Evolutionary conservation across 2,329 filamentous ascomycete species (phyloP), one percentile per base, ranked within the genome.

Genomic region (Aspergillus puulaauensis): DNA sequence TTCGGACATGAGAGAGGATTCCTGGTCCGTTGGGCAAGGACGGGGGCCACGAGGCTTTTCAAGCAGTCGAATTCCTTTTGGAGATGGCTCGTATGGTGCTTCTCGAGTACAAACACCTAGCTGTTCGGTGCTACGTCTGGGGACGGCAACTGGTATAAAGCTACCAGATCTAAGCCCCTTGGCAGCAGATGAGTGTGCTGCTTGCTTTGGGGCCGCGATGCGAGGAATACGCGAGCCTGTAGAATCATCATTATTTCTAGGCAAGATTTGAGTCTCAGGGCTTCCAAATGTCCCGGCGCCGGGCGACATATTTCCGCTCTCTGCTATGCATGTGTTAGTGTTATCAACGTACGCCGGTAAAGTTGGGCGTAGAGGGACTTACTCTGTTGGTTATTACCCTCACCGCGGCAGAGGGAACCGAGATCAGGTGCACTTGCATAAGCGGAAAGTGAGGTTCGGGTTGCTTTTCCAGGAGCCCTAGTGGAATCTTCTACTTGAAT

Each of bases 101-200:
- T 11, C 47, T 12, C 52, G 41, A 39, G 33, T 19, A 15, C 23
- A 23, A 9, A 15, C 39, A 17, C 41, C 27, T 23, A 52, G 40
- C 8, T 41, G 39, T 23, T 57, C 58, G 6, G 31, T 52, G 45
- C 63, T 60, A 17, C 37, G 51, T 8, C 44, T 60, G 15, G 55
- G 60, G n/a, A 58, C 31, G 15, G 60, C 39, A 31, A 61, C 33
- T 3, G 61, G 64, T 12, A 66, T 62, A 12, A 55, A 55, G 41
- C 61, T 66, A 37, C 45, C 19, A 31, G 56, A 41, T 61, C 64
- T n/a, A 52, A 37, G 11, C 39, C 54, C 27, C 27, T 9, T 37
- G 37, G 24, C 5, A 33, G n/a, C 17, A 27, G 55, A 54, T n/a
- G 56, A 19, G 19, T 15, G 35, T 6, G 27, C 48, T 7, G 17